These are phyloP conservation scores for Cardamine resedifolia DNA, from an alignment of 345 rosid species.

Conservation along the genomic window DNA sequence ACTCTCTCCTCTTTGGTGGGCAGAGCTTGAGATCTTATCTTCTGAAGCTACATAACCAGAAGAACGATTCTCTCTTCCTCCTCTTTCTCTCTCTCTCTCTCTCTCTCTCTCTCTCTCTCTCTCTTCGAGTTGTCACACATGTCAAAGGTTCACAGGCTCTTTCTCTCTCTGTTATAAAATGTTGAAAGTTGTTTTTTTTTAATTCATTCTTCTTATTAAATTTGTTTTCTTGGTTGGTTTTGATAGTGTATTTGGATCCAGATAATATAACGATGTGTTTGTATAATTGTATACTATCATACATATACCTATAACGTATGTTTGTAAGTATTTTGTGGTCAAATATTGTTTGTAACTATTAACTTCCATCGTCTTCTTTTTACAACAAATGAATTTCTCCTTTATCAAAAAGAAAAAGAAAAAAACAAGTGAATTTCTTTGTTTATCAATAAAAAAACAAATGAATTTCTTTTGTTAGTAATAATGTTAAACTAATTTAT, in stretches of 20 bases:
- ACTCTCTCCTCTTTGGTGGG: conserved; percentile 99
- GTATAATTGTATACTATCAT: conserved; percentile 36
- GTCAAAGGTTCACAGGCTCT: conserved; percentile 20
- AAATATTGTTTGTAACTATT: conserved; percentile 19
- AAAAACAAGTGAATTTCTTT: background rate
- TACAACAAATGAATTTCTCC: background rate
- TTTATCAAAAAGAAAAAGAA: too few relatives aligned
- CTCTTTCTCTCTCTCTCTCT: too few relatives aligned
- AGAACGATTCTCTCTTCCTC: conserved; percentile 26
- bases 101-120: background rate
- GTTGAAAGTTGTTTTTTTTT: background rate
- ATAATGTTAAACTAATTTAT: background rate
- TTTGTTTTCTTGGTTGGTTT: conserved; percentile 31
- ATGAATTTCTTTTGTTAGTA: background rate
- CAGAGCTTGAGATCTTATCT: conserved; percentile 92
- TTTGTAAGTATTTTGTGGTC: conserved; percentile 25
- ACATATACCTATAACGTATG: conserved; percentile 19
- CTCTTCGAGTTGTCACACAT: conserved; percentile 8
- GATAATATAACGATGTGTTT: conserved; percentile 29
- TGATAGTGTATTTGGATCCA: conserved; percentile 38
- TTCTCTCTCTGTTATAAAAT: conserved; percentile 16
- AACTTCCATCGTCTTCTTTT: background rate
- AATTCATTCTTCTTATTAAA: conserved; percentile 20
- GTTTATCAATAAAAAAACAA: background rate
- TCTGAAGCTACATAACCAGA: conserved; percentile 65